A percentile compares a stretch with the other conserved stretches of the same genome.
Evolutionary conservation across 768 basidiomycete species (phyloP).

Genomic region (Mycena maculata): DNA sequence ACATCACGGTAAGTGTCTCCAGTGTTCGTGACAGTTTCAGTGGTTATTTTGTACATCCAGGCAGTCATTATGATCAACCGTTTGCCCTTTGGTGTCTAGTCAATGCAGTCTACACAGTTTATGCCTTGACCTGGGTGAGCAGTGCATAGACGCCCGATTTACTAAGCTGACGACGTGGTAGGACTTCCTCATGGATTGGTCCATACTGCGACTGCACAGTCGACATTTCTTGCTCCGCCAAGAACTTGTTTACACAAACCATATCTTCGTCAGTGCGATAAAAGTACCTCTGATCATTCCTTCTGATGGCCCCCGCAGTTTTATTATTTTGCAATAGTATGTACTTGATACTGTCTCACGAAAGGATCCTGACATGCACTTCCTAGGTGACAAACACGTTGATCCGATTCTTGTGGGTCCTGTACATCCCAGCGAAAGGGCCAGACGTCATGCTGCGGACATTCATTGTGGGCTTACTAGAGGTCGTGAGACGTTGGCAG

Average conservation of each 20-base stretch:
- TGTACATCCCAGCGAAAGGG: conserved; percentile 72
- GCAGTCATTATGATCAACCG: conserved; percentile 50
- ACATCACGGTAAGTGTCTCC: conserved; percentile 57
- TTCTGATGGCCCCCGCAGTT: conserved; percentile 51
- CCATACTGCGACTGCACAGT: conserved; percentile 70
- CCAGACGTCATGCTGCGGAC: conserved; percentile 64
- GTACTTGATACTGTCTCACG: conserved; percentile 34
- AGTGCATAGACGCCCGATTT: conserved; percentile 34
- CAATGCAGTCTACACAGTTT: conserved; percentile 72
- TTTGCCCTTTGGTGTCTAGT: conserved; percentile 80
- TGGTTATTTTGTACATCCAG: conserved; percentile 30
- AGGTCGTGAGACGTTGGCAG: conserved; percentile 83
- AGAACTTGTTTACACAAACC: conserved; percentile 78
- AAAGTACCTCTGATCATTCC: background rate
- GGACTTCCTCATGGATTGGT: conserved; percentile 96
- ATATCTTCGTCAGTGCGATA: conserved; percentile 62
- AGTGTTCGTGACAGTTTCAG: background rate
- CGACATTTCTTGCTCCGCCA: conserved; percentile 72
- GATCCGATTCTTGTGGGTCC: conserved; percentile 85
- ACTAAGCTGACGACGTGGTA: conserved; percentile 39
- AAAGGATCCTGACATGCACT: background rate
- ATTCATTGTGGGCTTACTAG: conserved; percentile 77
- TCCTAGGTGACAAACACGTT: conserved; percentile 74
- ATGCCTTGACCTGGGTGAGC: conserved; percentile 81
- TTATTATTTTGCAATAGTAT: conserved; percentile 84